Base-by-base conservation (phyloP, 1,284 basidiomycete genomes). In the Rhodotorula sp. region DNA sequence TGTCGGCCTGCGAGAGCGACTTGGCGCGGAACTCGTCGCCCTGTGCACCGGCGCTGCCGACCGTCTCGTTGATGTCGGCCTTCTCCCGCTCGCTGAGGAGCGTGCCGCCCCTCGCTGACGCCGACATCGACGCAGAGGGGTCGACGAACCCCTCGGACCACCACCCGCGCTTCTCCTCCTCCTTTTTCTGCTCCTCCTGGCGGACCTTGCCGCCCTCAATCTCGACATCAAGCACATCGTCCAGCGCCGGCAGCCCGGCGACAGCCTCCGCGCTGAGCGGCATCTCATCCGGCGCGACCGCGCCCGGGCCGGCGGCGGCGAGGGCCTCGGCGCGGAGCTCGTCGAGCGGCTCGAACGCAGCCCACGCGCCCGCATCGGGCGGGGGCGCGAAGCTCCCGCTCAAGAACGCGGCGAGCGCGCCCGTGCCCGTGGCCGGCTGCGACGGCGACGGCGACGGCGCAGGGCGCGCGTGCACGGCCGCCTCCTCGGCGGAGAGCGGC, bases 41-140 rank as follows among this genome's bases (percentile, higher is more conserved):
- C 61, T 77, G 69, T 58, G 64, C 73, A 36, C 64, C 59, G 9
- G 55, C 64, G 15, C 50, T 71, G 60, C 77, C 74, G 39, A 79
- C 71, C 55, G 79, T 74, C 46, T 64, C 67, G 70, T 76, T 69
- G 48, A 79, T 58, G 61, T 67, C 70, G 54, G 74, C 22, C 51
- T 66, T 13, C 15, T 60, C 57, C 13, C 19, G 17, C 4, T 34
- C 64, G 50, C 22, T 60, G 29, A 29, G 36, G 32, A n/a, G 44
- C 64, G 50, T 39, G 46, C 4, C 27, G 46, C 15, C 46, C 19
- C 10, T 34, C 32, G 22, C 46, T 27, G 27, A 21, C 29, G 41
- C 25, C 36, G 37, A 3, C 5, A 19, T 44, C 8, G 13, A 17
- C 29, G 58, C 25, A 21, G 41, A 29, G 39, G 58, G 13, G 36